These are phyloP conservation scores for Linum tenue DNA, from an alignment of 345 rosid genomes.

Conservation along the genomic window DNA sequence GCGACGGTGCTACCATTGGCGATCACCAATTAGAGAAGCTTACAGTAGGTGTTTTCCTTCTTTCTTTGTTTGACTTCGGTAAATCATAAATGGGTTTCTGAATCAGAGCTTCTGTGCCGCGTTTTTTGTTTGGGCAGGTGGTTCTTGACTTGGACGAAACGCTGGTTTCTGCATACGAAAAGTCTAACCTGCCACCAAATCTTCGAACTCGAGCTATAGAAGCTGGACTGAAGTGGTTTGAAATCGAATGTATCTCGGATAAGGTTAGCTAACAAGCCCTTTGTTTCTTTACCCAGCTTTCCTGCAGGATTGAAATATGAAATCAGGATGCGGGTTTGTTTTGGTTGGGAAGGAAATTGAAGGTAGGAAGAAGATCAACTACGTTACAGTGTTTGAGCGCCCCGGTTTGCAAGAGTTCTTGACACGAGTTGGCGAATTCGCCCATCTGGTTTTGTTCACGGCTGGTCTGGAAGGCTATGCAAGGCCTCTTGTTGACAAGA, in stretches of 20 bases:
- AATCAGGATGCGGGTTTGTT: slow-evolving; percentile 27
- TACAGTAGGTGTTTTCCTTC: slow-evolving; percentile 29
- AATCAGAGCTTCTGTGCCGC: no score
- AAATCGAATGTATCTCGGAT: slow-evolving; percentile 74
- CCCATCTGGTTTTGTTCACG: slow-evolving; percentile 78
- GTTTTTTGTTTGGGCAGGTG: slow-evolving; percentile 36
- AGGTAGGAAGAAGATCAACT: slow-evolving; percentile 63
- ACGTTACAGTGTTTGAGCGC: slow-evolving; percentile 87
- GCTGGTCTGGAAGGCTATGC: slow-evolving; percentile 99
- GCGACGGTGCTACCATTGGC: slow-evolving; percentile 2
- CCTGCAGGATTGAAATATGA: not conserved
- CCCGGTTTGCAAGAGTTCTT: slow-evolving; percentile 81
- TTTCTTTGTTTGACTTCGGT: no score
- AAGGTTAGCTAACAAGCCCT: slow-evolving; percentile 39
- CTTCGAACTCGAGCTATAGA: slow-evolving; percentile 63
- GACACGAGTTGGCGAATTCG: slow-evolving; percentile 55
- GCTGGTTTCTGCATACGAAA: slow-evolving; percentile 85
- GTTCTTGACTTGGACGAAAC: slow-evolving; percentile 99
- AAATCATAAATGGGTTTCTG: no score
- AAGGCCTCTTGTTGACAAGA: slow-evolving; percentile 83
- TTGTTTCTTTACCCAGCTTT: slow-evolving; percentile 4
- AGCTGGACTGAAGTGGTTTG: slow-evolving; percentile 82
- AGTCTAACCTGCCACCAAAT: slow-evolving; percentile 57
- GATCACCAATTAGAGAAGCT: slow-evolving; percentile 33
- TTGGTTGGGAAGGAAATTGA: slow-evolving; percentile 50